Evolutionary conservation across 139 green algal genomes (phyloP).

Genomic region (Volvox africanus): DNA sequence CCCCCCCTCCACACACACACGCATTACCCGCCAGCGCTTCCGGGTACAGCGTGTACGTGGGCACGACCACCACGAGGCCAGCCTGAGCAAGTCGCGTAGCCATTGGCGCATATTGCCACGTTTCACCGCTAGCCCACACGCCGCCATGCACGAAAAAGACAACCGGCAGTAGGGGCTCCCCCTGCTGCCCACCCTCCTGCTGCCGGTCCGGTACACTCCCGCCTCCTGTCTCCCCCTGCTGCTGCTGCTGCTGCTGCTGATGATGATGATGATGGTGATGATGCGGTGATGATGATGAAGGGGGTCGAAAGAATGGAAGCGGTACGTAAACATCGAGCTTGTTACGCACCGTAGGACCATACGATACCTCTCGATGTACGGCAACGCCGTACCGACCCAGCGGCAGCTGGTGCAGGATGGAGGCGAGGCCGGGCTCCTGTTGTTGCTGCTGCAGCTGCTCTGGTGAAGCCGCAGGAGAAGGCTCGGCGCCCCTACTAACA

Average conservation of each 20-base stretch:
- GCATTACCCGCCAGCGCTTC: slow-evolving; percentile 58
- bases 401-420: background rate
- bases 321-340: slow-evolving; percentile 83
- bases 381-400: slow-evolving; percentile 46
- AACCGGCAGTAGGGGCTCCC: slow-evolving; percentile 58
- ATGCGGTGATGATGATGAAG: background rate
- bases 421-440: background rate
- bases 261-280: slow-evolving; percentile 3
- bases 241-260: background rate
- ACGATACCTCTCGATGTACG: slow-evolving; percentile 58
- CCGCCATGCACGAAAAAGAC: slow-evolving; percentile 88
- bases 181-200: background rate
- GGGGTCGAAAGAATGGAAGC: too few species aligned
- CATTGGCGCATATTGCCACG: slow-evolving; percentile 84
- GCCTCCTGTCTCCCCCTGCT: background rate
- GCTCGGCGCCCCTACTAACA: too few species aligned
- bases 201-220: too few species aligned
- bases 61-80: slow-evolving; percentile 68
- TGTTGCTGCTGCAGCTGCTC: slow-evolving; percentile 10
- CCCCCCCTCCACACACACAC: background rate
- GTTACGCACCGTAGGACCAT: slow-evolving; percentile 64
- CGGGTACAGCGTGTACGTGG: slow-evolving; percentile 80
- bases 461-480: too few species aligned
- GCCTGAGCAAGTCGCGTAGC: slow-evolving; percentile 71
- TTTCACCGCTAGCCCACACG: slow-evolving; percentile 73